These are phyloP conservation scores for Fusarium marasasianum DNA, from an alignment of 2,329 filamentous ascomycete species.

Conservation along the genomic window DNA sequence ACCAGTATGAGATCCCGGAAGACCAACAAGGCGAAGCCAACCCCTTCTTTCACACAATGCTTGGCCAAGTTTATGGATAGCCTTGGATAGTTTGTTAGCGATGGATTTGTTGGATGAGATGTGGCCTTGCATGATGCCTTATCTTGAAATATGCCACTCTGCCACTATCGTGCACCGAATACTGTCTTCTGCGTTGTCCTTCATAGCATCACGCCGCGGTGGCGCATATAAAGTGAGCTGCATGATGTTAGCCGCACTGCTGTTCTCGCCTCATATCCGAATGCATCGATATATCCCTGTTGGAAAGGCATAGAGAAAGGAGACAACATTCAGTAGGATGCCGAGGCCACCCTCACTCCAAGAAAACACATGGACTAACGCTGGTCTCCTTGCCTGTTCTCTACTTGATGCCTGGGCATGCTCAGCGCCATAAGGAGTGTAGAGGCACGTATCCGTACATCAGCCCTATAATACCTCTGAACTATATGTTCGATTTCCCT, in stretches of 20 bases:
- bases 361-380: slow-evolving; percentile 14
- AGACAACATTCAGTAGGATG: background rate
- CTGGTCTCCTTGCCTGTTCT: slow-evolving; percentile 1
- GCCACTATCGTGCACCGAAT: slow-evolving; percentile 4
- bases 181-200: background rate
- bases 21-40: background rate
- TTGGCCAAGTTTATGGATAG: background rate
- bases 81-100: slow-evolving; percentile 16
- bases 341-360: slow-evolving; percentile 2
- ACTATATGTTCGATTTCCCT: background rate
- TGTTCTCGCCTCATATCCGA: background rate
- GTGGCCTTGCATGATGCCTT: slow-evolving; percentile 17
- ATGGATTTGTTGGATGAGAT: slow-evolving; percentile 4
- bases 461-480: background rate
- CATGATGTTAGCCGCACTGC: slow-evolving; percentile 17
- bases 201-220: background rate
- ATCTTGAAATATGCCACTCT: slow-evolving; percentile 9
- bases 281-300: background rate
- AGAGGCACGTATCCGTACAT: background rate
- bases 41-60: background rate
- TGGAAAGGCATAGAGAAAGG: slow-evolving; percentile 8
- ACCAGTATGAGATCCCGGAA: background rate
- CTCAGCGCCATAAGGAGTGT: background rate
- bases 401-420: background rate
- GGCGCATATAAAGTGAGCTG: slow-evolving; percentile 16